Evolutionary conservation across 192 early-diverging fungal genomes (phyloP), one percentile per base, ranked within the genome.

Genomic region (Gonapodya prolifera): DNA sequence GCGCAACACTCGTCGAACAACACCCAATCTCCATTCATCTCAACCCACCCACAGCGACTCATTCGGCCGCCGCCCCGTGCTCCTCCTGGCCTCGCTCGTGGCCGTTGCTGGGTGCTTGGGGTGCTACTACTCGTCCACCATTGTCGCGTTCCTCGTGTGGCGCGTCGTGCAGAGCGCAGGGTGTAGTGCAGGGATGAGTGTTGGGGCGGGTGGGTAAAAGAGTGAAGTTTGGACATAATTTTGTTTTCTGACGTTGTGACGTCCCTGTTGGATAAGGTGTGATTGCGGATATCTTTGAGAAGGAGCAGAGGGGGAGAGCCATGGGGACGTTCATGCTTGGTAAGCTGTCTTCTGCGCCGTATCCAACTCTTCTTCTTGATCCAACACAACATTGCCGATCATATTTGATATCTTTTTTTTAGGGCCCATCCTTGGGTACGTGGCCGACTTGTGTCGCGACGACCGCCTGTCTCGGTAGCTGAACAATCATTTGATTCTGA

Each of bases 261-360:
- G 8, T 8, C 8, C 45, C 23, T 16, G 8, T 61, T 61, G 8
- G 8, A 23, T 61, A 8, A 61, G 45, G 45, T 61, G 45, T 61
- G 16, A 32, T 73, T 29, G 71, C 71, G 71, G 71, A 73, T 32
- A 73, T 73, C 16, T 73, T 30, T 32, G 28, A 32, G 28, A 32
- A 30, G 28, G 71, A 73, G 32, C 71, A 73, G 71, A 18, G 71
- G 28, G 71, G 71, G 2, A 2, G 71, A 2, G 71, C 71, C 16
- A 73, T 73, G 71, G 71, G 71, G 8, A 32, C 32, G 2, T 73
- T 73, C 32, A 30, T 32, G 71, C 71, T 73, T 32, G 71, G 71
- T 30, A 2, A 18, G 28, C 31, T 32, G 18, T 32, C 29, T 73
- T n/a, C n/a, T n/a, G n/a, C n/a, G n/a, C n/a, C n/a, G n/a, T n/a